Evolutionary conservation across 1,139 yeast genomes (phyloP).

Genomic region (Yamadazyma oceani): DNA sequence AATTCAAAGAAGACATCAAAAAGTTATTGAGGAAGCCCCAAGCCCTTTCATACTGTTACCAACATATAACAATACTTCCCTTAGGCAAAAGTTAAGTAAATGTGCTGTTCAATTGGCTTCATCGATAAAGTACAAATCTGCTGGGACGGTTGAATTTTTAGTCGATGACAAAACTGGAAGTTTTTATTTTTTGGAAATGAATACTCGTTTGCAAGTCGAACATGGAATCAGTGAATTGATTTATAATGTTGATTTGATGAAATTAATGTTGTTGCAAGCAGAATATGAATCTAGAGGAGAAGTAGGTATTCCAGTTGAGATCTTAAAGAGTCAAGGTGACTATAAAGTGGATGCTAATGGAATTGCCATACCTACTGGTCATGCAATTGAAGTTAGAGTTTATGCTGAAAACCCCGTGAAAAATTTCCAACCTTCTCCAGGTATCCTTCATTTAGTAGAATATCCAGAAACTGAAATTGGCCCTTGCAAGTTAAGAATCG

Average conservation of each 20-base stretch:
- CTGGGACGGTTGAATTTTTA: constrained; percentile 37
- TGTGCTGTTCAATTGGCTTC: constrained; percentile 28
- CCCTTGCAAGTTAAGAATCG: constrained; percentile 21
- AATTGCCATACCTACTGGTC: constrained; percentile 26
- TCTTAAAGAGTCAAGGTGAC: constrained; percentile 10
- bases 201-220: constrained; percentile 38
- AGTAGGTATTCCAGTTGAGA: constrained; percentile 20
- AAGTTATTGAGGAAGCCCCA: constrained; percentile 51
- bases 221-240: constrained; percentile 38
- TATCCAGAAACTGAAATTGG: constrained; percentile 15
- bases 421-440: constrained; percentile 34
- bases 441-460: constrained; percentile 25
- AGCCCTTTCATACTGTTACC: constrained; percentile 29
- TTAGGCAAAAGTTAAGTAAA: constrained; percentile 18
- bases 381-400: constrained; percentile 32
- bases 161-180: constrained; percentile 32
- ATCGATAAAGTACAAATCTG: constrained; percentile 31
- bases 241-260: constrained; percentile 30
- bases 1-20: constrained; percentile 50
- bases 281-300: constrained; percentile 23
- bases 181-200: constrained; percentile 34
- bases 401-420: constrained; percentile 35
- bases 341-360: constrained; percentile 12
- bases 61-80: constrained; percentile 7
- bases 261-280: constrained; percentile 29